phyloP scores from a whole-genome alignment of 192 early-diverging fungal species.

The Entomortierella beljakovae region DNA sequence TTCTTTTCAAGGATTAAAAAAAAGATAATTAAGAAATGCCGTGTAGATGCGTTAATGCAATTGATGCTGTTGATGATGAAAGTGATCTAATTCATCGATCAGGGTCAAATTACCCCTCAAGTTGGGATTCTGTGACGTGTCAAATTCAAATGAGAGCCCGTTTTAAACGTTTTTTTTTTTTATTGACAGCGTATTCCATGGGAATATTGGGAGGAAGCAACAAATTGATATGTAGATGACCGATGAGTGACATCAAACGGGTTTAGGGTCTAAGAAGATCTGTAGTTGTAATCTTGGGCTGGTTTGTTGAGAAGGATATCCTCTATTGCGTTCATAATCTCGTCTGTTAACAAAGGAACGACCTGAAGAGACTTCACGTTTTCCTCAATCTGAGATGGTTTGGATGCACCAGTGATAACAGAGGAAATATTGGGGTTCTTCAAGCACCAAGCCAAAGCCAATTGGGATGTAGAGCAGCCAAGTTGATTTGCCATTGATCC shows the following conservation, averaged over 20 bases:
- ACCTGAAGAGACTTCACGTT: constrained; percentile 74
- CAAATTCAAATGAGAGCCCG: too few species aligned
- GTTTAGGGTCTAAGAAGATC: constrained; percentile 60
- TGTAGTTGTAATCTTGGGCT: constrained; percentile 61
- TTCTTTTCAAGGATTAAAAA: background rate
- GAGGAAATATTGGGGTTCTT: constrained; percentile 70
- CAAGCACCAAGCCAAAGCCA: constrained; percentile 59
- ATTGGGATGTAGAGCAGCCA: constrained; percentile 34
- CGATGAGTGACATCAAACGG: too few species aligned
- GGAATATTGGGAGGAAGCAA: too few species aligned
- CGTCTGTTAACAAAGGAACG: constrained; percentile 70
- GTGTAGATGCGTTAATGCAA: background rate
- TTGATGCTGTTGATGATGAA: too few species aligned
- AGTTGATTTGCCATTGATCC: constrained; percentile 33
- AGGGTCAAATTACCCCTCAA: too few species aligned
- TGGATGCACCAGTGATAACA: constrained; percentile 76
- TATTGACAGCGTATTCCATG: too few species aligned
- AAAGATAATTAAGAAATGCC: background rate
- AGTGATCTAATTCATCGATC: too few species aligned
- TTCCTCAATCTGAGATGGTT: constrained; percentile 77
- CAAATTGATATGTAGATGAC: too few species aligned
- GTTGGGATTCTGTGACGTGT: too few species aligned
- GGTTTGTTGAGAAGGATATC: constrained; percentile 78
- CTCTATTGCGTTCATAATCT: constrained; percentile 78
- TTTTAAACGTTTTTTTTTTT: too few species aligned